Evolutionary conservation across 2,329 filamentous ascomycete species (phyloP), one percentile per base, ranked within the genome.

Genomic region (Pseudofabraea citricarpa): DNA sequence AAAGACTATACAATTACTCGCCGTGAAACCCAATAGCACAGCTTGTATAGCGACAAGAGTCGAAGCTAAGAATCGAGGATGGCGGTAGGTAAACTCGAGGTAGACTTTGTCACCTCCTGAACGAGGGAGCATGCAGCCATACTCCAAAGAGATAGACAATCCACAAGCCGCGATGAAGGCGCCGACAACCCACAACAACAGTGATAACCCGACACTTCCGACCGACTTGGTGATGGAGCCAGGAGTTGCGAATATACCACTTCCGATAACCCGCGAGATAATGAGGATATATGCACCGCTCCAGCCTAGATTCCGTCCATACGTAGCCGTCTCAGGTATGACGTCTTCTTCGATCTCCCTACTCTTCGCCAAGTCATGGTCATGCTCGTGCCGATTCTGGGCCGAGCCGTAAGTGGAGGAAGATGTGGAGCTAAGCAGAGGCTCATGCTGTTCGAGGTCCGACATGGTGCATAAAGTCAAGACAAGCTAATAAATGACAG

Each of bases 1-100:
- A 37, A 37, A 37, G 18, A 37, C 35, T 21, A 37, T 37, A 37
- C 35, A 37, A n/a, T 20, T 20, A 12, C 35, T 20, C n/a, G 35
- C 35, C 23, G 3, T 12, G 15, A 22, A 21, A 22, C 35, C 23
- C 21, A 37, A 20, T 7, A 37, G 18, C 12, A 37, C 35, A 21
- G 35, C 35, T n/a, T 37, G 23, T 8, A 37, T 21, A 21, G 35
- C 35, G 23, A 37, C 20, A 20, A 37, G n/a, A 4, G 23, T 37
- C 4, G 35, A 37, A 13, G 35, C 23, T 20, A 37, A n/a, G 23
- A 21, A 37, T 20, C 15, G 20, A 23, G 35, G 35, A 9, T 22
- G 18, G 9, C 18, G 35, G 8, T 37, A 37, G n/a, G 35, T 20
- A n/a, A 12, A 21, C 21, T 37, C 35, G 10, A 37, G 35, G 15